Evolutionary conservation across 1,139 yeast species (phyloP).

Genomic region (Pichia sp.): DNA sequence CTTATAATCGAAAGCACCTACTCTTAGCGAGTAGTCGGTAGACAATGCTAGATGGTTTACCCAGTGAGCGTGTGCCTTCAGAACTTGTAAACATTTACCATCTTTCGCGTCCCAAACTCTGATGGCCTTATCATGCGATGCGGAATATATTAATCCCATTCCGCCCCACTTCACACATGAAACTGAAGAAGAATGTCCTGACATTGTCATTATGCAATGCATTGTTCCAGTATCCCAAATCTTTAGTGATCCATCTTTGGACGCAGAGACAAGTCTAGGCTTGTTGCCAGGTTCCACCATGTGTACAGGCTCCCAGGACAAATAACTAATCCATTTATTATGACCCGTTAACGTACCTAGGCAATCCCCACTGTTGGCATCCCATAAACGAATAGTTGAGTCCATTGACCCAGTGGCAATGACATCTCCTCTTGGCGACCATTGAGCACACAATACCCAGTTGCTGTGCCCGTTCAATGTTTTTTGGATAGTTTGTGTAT

Average conservation of each 20-base stretch:
- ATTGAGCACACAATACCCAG: conserved; percentile 90
- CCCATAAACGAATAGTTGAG: conserved; percentile 84
- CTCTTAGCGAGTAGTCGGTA: conserved; percentile 81
- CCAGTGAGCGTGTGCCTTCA: conserved; percentile 96
- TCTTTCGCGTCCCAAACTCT: conserved; percentile 84
- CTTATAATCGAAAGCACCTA: conserved; percentile 75
- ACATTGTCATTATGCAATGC: conserved; percentile 62
- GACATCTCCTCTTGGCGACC: conserved; percentile 88
- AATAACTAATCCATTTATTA: conserved; percentile 80
- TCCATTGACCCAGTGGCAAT: conserved; percentile 98
- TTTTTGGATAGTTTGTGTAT: conserved; percentile 84
- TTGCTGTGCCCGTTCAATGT: conserved; percentile 85
- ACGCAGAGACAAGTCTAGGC: conserved; percentile 80
- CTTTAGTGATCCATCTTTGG: conserved; percentile 86
- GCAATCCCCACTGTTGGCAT: conserved; percentile 66
- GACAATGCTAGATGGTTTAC: conserved; percentile 89
- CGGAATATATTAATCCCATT: conserved; percentile 74
- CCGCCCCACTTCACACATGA: conserved; percentile 98
- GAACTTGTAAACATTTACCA: conserved; percentile 74
- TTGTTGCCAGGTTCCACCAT: conserved; percentile 57
- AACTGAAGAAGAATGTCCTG: conserved; percentile 86
- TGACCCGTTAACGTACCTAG: conserved; percentile 82
- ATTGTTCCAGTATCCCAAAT: conserved; percentile 87
- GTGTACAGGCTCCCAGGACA: conserved; percentile 95
- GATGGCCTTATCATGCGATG: conserved; percentile 92